These are phyloP conservation scores for Tulasnella sp. DNA, from an alignment of 768 basidiomycete genomes.

Conservation along the genomic window DNA sequence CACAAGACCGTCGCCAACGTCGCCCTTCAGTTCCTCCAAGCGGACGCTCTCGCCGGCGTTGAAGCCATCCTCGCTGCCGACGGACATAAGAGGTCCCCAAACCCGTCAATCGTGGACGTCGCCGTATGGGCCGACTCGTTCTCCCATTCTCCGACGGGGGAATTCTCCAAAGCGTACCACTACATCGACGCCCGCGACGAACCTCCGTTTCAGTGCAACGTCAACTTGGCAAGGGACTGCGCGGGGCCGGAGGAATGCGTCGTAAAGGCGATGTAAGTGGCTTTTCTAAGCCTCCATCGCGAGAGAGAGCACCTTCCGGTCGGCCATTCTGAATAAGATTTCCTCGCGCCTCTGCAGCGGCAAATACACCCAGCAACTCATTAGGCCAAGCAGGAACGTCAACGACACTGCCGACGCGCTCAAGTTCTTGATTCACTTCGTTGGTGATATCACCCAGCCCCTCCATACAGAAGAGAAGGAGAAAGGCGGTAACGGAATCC, in stretches of 20 bases:
- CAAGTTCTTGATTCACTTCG: slow-evolving; percentile 33
- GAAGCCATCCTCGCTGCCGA: slow-evolving; percentile 6
- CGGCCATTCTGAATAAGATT: neutral
- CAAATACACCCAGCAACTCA: slow-evolving; percentile 9
- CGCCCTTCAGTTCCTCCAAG: slow-evolving; percentile 15
- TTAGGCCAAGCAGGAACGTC: neutral
- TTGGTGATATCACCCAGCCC: slow-evolving; percentile 33
- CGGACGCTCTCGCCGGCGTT: neutral
- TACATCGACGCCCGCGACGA: slow-evolving; percentile 31
- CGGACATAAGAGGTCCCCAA: neutral
- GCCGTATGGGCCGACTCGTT: slow-evolving; percentile 28
- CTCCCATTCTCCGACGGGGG: neutral
- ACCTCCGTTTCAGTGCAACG: slow-evolving; percentile 21
- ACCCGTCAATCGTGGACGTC: slow-evolving; percentile 14
- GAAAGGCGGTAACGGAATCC: slow-evolving; percentile 26
- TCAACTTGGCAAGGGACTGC: slow-evolving; percentile 16
- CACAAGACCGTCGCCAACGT: slow-evolving; percentile 27
- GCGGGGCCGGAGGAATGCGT: slow-evolving; percentile 9
- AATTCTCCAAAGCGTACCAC: slow-evolving; percentile 1
- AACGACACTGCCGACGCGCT: slow-evolving; percentile 28
- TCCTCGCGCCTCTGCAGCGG: neutral
- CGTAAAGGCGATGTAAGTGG: slow-evolving; percentile 24
- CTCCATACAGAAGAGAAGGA: slow-evolving; percentile 18
- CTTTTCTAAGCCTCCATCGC: too few relatives aligned
- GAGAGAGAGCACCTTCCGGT: too few relatives aligned